These are phyloP conservation scores for Saccharomycopsis sp. DNA, from an alignment of 805 yeast genomes.

Conservation along the genomic window DNA sequence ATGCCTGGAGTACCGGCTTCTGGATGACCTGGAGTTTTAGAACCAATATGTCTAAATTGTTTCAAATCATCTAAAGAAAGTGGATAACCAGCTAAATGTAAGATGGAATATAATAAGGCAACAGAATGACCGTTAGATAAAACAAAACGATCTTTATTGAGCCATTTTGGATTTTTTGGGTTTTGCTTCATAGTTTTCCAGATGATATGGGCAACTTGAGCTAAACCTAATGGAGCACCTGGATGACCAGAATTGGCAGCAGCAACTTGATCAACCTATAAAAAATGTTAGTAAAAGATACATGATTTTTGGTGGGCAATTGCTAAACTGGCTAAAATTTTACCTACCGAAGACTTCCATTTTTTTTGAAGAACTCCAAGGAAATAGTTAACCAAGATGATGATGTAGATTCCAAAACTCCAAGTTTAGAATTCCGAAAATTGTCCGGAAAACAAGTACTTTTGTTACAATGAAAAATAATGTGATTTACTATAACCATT, in stretches of 20 bases:
- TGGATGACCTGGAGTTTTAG: conserved; percentile 97
- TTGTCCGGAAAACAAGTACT: no score
- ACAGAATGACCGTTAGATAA: conserved; percentile 96
- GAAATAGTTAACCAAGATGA: no score
- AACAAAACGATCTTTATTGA: conserved; percentile 92
- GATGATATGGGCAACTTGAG: conserved; percentile 90
- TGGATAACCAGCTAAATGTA: conserved; percentile 80
- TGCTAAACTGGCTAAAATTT: no score
- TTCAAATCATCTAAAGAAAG: conserved; percentile 77
- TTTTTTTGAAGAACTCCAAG: no score
- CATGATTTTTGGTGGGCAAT: no score
- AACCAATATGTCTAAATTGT: conserved; percentile 78
- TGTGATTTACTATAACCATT: no score
- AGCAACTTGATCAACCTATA: conserved; percentile 62
- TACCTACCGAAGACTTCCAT: no score
- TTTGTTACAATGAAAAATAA: no score
- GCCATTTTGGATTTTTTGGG: conserved; percentile 88
- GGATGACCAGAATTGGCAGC: conserved; percentile 97
- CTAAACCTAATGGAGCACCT: conserved; percentile 98
- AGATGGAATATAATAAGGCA: conserved; percentile 75
- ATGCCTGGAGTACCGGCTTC: conserved; percentile 87
- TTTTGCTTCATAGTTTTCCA: conserved; percentile 67
- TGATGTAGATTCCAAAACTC: no score
- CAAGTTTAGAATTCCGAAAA: no score
- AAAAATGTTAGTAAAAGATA: conserved; percentile 7